phyloP scores from a whole-genome alignment of 495 filamentous ascomycete genomes.

The Evansstolkia leycettana region DNA sequence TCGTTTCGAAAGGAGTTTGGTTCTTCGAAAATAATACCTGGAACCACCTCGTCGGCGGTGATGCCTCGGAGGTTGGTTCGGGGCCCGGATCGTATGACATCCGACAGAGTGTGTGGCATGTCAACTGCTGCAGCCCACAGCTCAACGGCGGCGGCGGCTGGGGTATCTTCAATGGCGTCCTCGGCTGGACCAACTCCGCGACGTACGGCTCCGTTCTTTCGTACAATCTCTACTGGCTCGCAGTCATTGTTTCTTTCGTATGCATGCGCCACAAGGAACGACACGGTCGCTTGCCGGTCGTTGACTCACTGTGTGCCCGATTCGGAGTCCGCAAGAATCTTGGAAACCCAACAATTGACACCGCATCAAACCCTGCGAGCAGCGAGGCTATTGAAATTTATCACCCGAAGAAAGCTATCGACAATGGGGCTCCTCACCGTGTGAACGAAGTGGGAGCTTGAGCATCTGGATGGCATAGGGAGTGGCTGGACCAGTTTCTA shows the following conservation, averaged over 20 bases:
- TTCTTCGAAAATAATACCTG: conserved; percentile 42
- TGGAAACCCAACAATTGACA: not conserved
- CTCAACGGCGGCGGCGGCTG: conserved; percentile 52
- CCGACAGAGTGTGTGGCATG: conserved; percentile 66
- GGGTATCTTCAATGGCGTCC: conserved; percentile 65
- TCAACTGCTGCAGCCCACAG: conserved; percentile 67
- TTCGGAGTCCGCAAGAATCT: not conserved
- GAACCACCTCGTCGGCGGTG: conserved; percentile 50
- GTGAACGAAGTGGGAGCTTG: conserved; percentile 1
- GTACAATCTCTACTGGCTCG: conserved; percentile 51
- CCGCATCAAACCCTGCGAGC: not conserved
- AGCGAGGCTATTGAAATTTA: not conserved
- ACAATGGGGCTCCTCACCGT: not conserved
- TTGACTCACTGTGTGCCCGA: not conserved
- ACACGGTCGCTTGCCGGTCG: conserved; percentile 47
- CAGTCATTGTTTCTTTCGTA: conserved; percentile 47
- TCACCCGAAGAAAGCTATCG: not conserved
- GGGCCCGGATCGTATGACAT: conserved; percentile 78
- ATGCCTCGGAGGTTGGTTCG: conserved; percentile 52
- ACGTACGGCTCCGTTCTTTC: conserved; percentile 61
- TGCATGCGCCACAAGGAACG: conserved; percentile 55
- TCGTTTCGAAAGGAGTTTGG: conserved; percentile 61
- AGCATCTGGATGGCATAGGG: not conserved
- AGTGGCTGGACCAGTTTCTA: no score
- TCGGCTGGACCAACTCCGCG: conserved; percentile 70